Evolutionary conservation across 192 early-diverging fungal species (phyloP).

Genomic region (Geosiphon pyriformis): DNA sequence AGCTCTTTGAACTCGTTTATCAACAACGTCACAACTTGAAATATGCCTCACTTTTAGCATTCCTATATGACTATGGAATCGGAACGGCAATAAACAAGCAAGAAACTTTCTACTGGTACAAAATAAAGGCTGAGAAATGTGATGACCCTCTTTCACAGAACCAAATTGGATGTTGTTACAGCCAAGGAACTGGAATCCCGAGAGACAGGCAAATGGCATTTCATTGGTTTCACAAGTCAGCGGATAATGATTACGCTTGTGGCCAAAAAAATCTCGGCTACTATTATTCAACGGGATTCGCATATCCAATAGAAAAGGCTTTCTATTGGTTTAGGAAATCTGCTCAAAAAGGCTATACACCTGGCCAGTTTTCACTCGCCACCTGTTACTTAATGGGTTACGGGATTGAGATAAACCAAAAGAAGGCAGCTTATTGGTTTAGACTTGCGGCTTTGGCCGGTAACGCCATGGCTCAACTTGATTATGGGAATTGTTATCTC

Average conservation of each 20-base stretch:
- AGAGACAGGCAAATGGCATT: conserved; percentile 64
- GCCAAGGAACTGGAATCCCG: conserved; percentile 63
- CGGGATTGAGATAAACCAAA: conserved; percentile 40
- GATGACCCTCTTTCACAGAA: not conserved
- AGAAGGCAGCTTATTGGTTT: conserved; percentile 58
- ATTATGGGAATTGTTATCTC: conserved; percentile 74
- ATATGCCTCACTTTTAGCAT: not conserved
- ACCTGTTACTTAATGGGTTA: conserved; percentile 29
- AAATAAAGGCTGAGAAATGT: not conserved
- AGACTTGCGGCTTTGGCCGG: conserved; percentile 55
- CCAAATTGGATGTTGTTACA: conserved; percentile 71
- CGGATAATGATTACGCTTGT: conserved; percentile 48
- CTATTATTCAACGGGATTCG: conserved; percentile 53
- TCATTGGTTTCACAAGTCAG: conserved; percentile 50
- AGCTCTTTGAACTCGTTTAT: not conserved
- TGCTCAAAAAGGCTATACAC: not conserved
- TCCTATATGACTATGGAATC: conserved; percentile 67
- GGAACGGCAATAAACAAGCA: conserved; percentile 35
- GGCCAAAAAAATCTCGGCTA: conserved; percentile 54
- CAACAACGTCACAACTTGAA: not conserved
- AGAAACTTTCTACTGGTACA: not conserved
- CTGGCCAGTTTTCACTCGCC: not conserved
- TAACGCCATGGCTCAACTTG: conserved; percentile 75
- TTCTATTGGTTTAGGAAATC: not conserved
- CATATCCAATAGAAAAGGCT: not conserved